Base-by-base conservation (phyloP, 2,329 filamentous ascomycete species). In the Epichloe hybrida region DNA sequence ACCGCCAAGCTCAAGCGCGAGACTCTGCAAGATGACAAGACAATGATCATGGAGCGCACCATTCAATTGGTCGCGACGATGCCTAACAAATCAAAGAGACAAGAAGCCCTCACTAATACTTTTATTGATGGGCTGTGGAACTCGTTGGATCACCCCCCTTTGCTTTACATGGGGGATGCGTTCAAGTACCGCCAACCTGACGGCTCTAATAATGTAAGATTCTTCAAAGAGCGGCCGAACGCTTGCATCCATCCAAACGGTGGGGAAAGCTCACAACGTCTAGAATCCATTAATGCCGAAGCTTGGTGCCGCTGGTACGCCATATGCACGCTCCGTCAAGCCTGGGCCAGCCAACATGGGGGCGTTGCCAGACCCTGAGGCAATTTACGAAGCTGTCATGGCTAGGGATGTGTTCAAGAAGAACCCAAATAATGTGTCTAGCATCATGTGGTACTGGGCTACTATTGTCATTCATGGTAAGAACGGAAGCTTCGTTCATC, bases 71-170 rank as follows among this genome's bases (percentile, higher is more conserved):
- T 87, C 5, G 74, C 81, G 12, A 76, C 75, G 35, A 70, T 88
- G 36, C 83, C 82, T 1, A 67, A 74, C 47, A 70, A 75, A 50
- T 88, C 84, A 1, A 77, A 76, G 57, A 72, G 76, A 27, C 74
- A 84, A 9, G 70, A 75, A 41, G 68, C 80, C 48, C 69, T 89
- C 46, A 88, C 84, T 8, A 81, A 84, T 58, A 65, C 68, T 44
- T 84, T 90, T 58, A 73, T 90, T 48, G 74, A 79, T 48, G 73
- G 82, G 64, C 73, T 90, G 0, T 90, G 84, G 84, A 72, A 80
- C 57, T 79, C 77, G 0, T 69, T 90, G 8, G 82, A 85, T 17
- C 86, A 90, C 56, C 86, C 86, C 86, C 83, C 86, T 0, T 68
- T 83, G 56, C 73, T 83, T 42, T 85, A 80, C 54, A 65, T 83